Percentiles rank a stretch among this genome's conserved stretches.
phyloP scores from a whole-genome alignment of 495 filamentous ascomycete genomes.

The Lasiosphaeria ovina region DNA sequence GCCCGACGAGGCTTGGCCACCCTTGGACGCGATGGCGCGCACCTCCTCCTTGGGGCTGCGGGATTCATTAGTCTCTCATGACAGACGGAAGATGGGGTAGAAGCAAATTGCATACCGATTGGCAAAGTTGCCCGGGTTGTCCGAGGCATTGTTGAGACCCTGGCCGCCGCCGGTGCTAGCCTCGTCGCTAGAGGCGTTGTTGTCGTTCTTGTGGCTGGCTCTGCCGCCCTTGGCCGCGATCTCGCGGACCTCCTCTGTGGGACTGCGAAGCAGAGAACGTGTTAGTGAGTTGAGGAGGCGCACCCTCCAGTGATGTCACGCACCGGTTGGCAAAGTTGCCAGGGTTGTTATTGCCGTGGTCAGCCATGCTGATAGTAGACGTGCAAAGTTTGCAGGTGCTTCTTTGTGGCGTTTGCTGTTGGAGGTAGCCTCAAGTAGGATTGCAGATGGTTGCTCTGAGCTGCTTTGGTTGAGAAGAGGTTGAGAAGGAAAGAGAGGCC shows the following conservation, averaged over 20 bases:
- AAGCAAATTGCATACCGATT: neutral
- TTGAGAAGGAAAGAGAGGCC: no score
- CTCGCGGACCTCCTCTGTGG: constrained; percentile 55
- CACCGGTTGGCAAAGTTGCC: constrained; percentile 63
- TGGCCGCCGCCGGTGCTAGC: constrained; percentile 2
- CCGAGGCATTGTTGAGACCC: constrained; percentile 37
- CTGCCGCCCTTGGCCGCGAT: constrained; percentile 54
- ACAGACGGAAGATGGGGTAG: neutral
- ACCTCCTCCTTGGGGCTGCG: constrained; percentile 22
- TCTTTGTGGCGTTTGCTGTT: neutral
- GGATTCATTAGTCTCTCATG: neutral
- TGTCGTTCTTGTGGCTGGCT: constrained; percentile 39
- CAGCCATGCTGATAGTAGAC: constrained; percentile 9
- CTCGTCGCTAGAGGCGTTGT: constrained; percentile 3
- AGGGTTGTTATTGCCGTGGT: constrained; percentile 47
- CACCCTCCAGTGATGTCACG: neutral
- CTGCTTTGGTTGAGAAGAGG: no score
- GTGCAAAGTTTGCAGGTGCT: neutral
- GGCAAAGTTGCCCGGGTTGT: constrained; percentile 41
- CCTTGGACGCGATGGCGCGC: constrained; percentile 50
- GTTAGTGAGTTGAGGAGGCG: neutral
- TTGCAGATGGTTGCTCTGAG: no score
- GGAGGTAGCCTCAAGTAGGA: no score
- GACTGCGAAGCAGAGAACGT: constrained; percentile 10
- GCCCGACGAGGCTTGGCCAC: constrained; percentile 50